phyloP scores from a whole-genome alignment of 1,139 yeast genomes.

The Oligophagozyma castellii region DNA sequence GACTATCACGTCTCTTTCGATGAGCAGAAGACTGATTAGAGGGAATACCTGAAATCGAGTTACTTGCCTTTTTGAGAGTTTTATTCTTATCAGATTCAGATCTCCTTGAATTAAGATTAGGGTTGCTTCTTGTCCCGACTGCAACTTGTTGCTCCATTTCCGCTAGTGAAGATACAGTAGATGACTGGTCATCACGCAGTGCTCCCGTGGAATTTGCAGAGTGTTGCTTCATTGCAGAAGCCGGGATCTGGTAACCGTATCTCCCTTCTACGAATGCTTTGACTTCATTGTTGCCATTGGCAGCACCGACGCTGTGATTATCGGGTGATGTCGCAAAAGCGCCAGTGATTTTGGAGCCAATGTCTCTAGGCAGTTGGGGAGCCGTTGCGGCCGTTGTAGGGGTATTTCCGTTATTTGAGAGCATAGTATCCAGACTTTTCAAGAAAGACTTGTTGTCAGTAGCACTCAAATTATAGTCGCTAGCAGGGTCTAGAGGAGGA shows the following conservation, averaged over 20 bases:
- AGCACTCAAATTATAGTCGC: neutral
- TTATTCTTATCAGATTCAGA: neutral
- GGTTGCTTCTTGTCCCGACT: too few species aligned
- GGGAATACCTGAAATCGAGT: neutral
- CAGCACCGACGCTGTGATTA: too few species aligned
- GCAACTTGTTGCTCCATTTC: neutral
- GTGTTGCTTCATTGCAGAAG: neutral
- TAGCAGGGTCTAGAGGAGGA: neutral
- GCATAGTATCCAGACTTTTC: constrained; percentile 1
- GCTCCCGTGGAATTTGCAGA: neutral
- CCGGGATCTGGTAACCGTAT: neutral
- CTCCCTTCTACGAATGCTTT: constrained; percentile 1
- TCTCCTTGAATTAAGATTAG: too few species aligned
- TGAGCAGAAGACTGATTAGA: neutral
- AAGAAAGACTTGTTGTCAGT: constrained; percentile 1
- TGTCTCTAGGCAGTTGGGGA: too few species aligned
- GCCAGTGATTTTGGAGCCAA: neutral
- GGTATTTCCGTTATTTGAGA: constrained; percentile 1
- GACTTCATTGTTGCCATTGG: neutral
- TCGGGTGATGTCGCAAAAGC: too few species aligned
- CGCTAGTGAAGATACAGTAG: too few species aligned
- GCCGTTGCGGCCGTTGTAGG: neutral
- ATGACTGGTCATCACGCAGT: neutral
- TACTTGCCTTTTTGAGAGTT: neutral
- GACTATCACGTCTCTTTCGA: neutral